phyloP scores from a whole-genome alignment of 2,329 filamentous ascomycete genomes.

The Didymella sp. region DNA sequence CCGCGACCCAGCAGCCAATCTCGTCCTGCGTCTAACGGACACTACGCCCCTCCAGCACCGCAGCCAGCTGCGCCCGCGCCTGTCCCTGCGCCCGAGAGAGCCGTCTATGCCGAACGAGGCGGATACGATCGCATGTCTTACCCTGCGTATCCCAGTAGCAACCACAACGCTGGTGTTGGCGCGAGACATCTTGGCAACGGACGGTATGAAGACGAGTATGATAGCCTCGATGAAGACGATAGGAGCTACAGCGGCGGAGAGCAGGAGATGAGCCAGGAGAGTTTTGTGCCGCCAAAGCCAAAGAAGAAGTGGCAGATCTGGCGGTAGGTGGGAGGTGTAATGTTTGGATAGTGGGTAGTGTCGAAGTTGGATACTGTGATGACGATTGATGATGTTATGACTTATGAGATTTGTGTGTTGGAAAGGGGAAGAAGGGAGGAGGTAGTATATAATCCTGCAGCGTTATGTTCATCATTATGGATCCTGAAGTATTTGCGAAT shows the following conservation, averaged over 20 bases:
- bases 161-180: slow-evolving; percentile 36
- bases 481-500: no score
- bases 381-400: slow-evolving; percentile 15
- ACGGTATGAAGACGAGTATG: slow-evolving; percentile 41
- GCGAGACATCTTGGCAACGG: slow-evolving; percentile 41
- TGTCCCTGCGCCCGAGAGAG: slow-evolving; percentile 3
- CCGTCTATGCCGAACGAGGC: slow-evolving; percentile 19
- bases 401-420: background rate
- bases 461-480: background rate
- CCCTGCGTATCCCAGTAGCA: slow-evolving; percentile 27
- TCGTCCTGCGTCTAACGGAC: slow-evolving; percentile 1
- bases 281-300: slow-evolving; percentile 47
- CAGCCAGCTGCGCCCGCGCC: slow-evolving; percentile 4
- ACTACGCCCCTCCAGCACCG: slow-evolving; percentile 5
- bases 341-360: background rate
- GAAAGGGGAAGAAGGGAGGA: background rate
- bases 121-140: slow-evolving; percentile 35
- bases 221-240: slow-evolving; percentile 33
- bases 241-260: slow-evolving; percentile 38
- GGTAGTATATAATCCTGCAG: slow-evolving; percentile 11
- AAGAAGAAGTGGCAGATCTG: slow-evolving; percentile 52
- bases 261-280: slow-evolving; percentile 38
- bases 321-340: slow-evolving; percentile 23
- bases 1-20: slow-evolving; percentile 15
- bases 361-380: background rate